Base-by-base conservation (phyloP, 1,284 basidiomycete species). In the Sphagnurus paluster region DNA sequence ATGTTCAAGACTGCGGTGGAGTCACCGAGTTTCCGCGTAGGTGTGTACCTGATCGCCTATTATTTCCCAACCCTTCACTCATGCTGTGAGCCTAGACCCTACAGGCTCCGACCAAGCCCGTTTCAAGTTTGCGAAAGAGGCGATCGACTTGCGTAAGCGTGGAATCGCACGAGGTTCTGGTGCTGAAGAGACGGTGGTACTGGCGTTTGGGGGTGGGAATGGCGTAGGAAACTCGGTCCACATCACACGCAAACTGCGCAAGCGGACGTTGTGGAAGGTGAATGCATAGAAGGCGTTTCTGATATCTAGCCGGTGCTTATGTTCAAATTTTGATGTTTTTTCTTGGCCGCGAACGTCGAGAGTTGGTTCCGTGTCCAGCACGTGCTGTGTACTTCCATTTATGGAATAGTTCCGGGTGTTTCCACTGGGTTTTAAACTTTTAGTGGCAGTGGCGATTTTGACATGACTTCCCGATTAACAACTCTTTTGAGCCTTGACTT, bases 91-190 rank as follows among this genome's bases (percentile, higher is more conserved):
- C 54, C 13, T 40, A 57, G 55, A 57, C 46, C 23, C 49, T 49
- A 59, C 57, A 87, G 88, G 86, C 34, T 80, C 87, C 49, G 88
- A 89, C 67, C 90, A 93, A 62, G 79, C 82, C 49, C 83, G 91
- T 40, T 94, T 93, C 71, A 87, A 85, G 59, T 94, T 93, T 66
- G 89, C 90, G 9, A 93, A 93, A 67, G 87, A 90, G 53, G 88
- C 83, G 8, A 87, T 93, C 60, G 87, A 90, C 55, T 60, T 85
- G 58, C 77, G 91, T 55, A 93, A 90, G 66, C 75, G 74, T 52
- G 80, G 78, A 7, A 75, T 80, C 55, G 75, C 81, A 43, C 77
- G 79, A 47, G 81, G 79, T 35, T 66, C 72, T 48, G 80, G 81
- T 50, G 77, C 78, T 47, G 84, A 86, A 65, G 91, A 93, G 70